Evolutionary conservation across 768 basidiomycete species (phyloP), one percentile per base, ranked within the genome.

Genomic region (Boletellus ananiceps): DNA sequence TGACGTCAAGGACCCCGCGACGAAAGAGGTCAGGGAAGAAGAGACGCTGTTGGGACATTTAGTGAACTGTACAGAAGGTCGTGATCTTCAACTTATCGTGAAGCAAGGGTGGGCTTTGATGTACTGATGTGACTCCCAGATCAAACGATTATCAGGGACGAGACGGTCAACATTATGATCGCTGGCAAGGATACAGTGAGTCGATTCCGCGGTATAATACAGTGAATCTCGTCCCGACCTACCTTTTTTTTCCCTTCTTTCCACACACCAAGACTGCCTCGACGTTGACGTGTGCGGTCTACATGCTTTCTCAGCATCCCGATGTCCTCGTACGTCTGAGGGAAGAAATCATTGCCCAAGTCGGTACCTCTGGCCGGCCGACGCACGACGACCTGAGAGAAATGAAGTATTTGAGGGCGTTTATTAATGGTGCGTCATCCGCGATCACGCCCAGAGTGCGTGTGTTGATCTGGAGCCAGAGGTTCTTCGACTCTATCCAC

Each of bases 401-500:
- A 4, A 80, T 84, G 79, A 83, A 79, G 60, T 84, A 77, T 53
- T 62, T 84, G 13, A 70, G 80, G 21, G 84, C 83, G 1, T 79
- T 85, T 19, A 75, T 85, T 42, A 84, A 85, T 53, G 82, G 82
- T 82, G 18, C 12, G 67, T 43, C 4, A 38, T 8, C 34, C 38
- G 8, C 18, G 27, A 36, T 29, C 13, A 13, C 23, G 15, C n/a
- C 3, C 8, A 39, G 13, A 8, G 13, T 4, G 25, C 27, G 8
- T 39, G 9, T 12, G 37, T 46, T 44, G 8, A 65, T 46, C 25
- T 25, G 3, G 32, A 35, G 7, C 14, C 44, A 70, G 66, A 69
- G 53, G 65, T 63, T 21, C 62, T 69, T 15, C 57, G 69, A 12
- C 46, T 70, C 8, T 70, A 61, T 53, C 64, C 67, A 21, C 49